Conservation (phyloP, 345 rosid genomes). For the Moringa oleifera region DNA sequence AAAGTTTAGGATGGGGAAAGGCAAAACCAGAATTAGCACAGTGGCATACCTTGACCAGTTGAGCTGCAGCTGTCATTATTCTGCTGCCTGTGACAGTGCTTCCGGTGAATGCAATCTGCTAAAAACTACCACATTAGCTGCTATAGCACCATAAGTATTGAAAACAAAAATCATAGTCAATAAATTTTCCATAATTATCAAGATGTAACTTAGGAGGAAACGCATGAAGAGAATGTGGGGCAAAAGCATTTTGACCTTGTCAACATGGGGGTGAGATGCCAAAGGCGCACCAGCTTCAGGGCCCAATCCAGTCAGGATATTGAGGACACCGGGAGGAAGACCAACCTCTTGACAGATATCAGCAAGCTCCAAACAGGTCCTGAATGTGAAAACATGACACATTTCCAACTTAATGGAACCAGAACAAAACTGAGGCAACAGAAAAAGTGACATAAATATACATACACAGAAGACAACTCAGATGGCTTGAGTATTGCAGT, state of each 20-base stretch:
- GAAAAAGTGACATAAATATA: conserved; percentile 11
- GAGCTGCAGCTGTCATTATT: conserved; percentile 82
- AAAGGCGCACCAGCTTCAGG: conserved; percentile 96
- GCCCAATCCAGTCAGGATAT: conserved; percentile 90
- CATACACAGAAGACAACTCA: conserved; percentile 82
- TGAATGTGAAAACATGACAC: conserved; percentile 27
- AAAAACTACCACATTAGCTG: conserved; percentile 15
- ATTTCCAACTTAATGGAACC: conserved; percentile 6
- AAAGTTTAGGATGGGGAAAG: neutral
- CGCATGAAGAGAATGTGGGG: neutral
- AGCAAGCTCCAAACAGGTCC: conserved; percentile 98
- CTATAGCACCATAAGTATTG: conserved; percentile 2
- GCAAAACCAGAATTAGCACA: neutral
- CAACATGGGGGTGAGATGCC: conserved; percentile 86
- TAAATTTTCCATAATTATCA: neutral
- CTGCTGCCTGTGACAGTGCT: conserved; percentile 85
- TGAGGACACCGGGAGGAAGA: conserved; percentile 95
- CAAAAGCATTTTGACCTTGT: conserved; percentile 57
- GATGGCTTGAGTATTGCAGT: conserved; percentile 88
- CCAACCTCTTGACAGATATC: conserved; percentile 83
- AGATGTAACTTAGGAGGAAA: conserved; percentile 16
- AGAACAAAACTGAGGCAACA: conserved; percentile 8
- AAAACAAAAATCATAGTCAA: neutral
- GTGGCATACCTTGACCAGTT: conserved; percentile 64
- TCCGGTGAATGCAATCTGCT: conserved; percentile 91